Conservation (phyloP, 345 rosid genomes). For the Syzygium aromaticum region DNA sequence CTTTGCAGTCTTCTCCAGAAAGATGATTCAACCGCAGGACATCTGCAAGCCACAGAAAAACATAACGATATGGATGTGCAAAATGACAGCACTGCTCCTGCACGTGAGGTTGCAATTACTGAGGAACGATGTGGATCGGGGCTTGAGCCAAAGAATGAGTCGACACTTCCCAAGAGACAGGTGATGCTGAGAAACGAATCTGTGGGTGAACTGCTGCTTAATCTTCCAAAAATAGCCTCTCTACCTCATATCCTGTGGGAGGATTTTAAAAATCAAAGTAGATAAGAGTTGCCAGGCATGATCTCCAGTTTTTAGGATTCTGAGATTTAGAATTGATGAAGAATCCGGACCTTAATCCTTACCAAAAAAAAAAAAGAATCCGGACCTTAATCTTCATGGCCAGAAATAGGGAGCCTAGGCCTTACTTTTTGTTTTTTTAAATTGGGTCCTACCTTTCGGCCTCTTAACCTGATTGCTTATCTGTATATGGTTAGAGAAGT, state of each 20-base stretch:
- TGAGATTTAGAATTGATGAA: slow-evolving; percentile 14
- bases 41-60: not conserved
- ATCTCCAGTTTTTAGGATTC: slow-evolving; percentile 1
- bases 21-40: slow-evolving; percentile 13
- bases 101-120: not conserved
- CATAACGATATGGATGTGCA: not conserved
- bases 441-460: not conserved
- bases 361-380: too few relatives aligned
- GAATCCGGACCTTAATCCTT: slow-evolving; percentile 5
- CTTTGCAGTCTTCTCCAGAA: slow-evolving; percentile 54
- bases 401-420: not conserved
- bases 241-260: slow-evolving; percentile 39
- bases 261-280: not conserved
- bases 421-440: not conserved
- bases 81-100: slow-evolving; percentile 2
- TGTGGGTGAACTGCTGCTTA: slow-evolving; percentile 48
- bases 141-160: slow-evolving; percentile 1
- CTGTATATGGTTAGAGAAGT: not conserved
- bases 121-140: slow-evolving; percentile 2
- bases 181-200: slow-evolving; percentile 53
- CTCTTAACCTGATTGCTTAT: not conserved
- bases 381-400: not conserved
- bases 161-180: not conserved
- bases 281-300: not conserved
- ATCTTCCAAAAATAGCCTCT: slow-evolving; percentile 62